Conservation (phyloP, 306 rosid species). For the Rosa lucieae region DNA sequence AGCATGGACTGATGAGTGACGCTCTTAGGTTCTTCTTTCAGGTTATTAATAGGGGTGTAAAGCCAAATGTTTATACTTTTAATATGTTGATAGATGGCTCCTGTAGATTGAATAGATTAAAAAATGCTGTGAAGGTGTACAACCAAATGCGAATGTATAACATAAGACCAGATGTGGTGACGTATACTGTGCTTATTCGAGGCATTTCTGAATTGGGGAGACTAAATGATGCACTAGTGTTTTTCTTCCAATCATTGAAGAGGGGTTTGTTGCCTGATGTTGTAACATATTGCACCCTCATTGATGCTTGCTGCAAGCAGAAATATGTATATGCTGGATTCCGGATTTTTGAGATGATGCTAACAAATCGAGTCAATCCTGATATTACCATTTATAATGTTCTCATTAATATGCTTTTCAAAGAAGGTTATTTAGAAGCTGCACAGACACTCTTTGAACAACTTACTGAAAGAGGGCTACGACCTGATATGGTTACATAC, state of each 20-base stretch:
- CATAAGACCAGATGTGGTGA: conserved; percentile 28
- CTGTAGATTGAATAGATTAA: conserved; percentile 27
- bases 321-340: not conserved
- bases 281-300: conserved; percentile 25
- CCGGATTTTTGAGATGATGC: conserved; percentile 23
- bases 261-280: conserved; percentile 20
- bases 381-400: conserved; percentile 31
- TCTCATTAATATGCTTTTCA: conserved; percentile 22
- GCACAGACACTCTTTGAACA: conserved; percentile 18
- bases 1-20: conserved; percentile 21
- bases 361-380: conserved; percentile 23
- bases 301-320: conserved; percentile 33
- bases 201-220: conserved; percentile 25
- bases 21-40: conserved; percentile 35
- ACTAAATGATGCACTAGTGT: conserved; percentile 22
- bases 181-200: conserved; percentile 27
- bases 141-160: conserved; percentile 19
- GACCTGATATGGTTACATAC: conserved; percentile 34
- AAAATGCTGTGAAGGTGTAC: conserved; percentile 29
- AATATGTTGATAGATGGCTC: conserved; percentile 34
- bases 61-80: conserved; percentile 27
- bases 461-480: conserved; percentile 16
- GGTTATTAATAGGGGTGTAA: conserved; percentile 20
- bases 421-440: conserved; percentile 15
- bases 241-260: conserved; percentile 36